Conservation (phyloP, 352 stramenopile species). For the Pythium aristosporum region DNA sequence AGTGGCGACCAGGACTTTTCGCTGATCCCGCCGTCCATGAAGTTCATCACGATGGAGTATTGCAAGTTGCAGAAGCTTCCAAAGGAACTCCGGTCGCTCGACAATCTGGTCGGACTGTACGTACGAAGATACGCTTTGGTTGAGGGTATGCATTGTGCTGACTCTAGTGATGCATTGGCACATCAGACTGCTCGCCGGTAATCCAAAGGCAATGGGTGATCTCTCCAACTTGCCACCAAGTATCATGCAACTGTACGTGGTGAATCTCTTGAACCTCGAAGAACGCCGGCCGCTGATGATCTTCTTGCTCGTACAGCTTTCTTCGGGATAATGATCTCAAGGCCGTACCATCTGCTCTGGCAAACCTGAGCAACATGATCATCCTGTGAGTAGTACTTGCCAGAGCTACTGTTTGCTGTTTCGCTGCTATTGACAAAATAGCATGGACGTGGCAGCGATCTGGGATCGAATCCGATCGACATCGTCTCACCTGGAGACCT, state of each 20-base stretch:
- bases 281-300: too few relatives aligned
- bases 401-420: too few relatives aligned
- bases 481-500: background rate
- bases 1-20: background rate
- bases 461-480: background rate
- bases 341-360: background rate
- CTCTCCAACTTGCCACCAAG: background rate
- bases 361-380: background rate
- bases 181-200: background rate
- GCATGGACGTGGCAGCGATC: background rate
- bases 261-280: background rate
- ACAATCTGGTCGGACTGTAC: background rate
- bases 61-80: background rate
- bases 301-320: background rate
- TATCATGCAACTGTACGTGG: background rate
- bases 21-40: background rate
- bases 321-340: background rate
- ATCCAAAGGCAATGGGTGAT: background rate
- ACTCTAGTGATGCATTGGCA: background rate
- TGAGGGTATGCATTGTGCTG: too few relatives aligned
- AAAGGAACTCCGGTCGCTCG: background rate
- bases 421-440: too few relatives aligned
- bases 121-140: too few relatives aligned
- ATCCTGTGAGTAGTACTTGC: background rate
- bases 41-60: background rate